Evolutionary conservation across 2,329 filamentous ascomycete genomes (phyloP).

Genomic region (Xylariales sp.): DNA sequence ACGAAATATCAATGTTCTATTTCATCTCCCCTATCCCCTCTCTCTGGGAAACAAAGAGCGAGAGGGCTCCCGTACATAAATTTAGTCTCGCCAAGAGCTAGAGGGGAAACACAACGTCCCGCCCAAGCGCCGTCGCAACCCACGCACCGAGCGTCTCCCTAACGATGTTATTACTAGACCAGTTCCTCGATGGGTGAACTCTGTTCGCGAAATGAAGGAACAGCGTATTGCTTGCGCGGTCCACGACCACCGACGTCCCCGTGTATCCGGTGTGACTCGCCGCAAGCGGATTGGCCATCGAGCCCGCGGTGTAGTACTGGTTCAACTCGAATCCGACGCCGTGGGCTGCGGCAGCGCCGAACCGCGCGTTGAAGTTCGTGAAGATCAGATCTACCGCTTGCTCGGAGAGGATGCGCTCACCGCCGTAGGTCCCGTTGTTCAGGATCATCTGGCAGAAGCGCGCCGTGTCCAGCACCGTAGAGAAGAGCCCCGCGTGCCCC

Average conservation of each 20-base stretch:
- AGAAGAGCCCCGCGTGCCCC: slow-evolving; percentile 32
- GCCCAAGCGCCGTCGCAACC: slow-evolving; percentile 31
- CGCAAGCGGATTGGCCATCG: slow-evolving; percentile 32
- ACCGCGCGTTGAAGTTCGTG: slow-evolving; percentile 33
- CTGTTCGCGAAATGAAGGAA: slow-evolving; percentile 31
- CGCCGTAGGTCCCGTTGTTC: slow-evolving; percentile 33
- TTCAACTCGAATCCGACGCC: slow-evolving; percentile 31
- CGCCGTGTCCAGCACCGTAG: slow-evolving; percentile 29
- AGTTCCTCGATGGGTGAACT: slow-evolving; percentile 28
- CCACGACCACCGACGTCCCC: slow-evolving; percentile 28
- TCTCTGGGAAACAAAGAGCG: too few species aligned
- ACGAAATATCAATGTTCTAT: too few species aligned
- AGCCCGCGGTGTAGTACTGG: slow-evolving; percentile 31
- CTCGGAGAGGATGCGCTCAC: slow-evolving; percentile 23
- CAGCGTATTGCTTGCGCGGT: slow-evolving; percentile 27
- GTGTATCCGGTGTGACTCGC: slow-evolving; percentile 33
- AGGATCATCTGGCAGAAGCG: slow-evolving; percentile 33
- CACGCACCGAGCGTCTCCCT: slow-evolving; percentile 32
- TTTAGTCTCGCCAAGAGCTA: not conserved
- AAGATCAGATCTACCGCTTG: slow-evolving; percentile 31
- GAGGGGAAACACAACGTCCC: slow-evolving; percentile 24
- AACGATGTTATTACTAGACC: slow-evolving; percentile 35
- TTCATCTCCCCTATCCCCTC: too few species aligned
- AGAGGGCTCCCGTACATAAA: too few species aligned
- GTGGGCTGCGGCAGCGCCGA: slow-evolving; percentile 21